Conservation (phyloP, 345 rosid species). For the Brassica carinata region DNA sequence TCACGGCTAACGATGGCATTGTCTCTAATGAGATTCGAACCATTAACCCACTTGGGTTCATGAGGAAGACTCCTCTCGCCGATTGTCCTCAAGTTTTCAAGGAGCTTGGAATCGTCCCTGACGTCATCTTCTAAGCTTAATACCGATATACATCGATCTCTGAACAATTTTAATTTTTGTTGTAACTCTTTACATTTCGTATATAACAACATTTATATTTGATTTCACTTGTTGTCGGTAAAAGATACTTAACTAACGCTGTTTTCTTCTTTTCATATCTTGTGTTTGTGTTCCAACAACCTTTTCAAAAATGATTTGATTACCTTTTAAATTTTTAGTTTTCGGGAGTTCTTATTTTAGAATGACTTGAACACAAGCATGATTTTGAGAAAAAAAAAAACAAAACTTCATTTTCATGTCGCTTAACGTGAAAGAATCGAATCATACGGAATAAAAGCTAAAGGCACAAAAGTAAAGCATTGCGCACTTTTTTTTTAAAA, state of each 20-base stretch:
- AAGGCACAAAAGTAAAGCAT: no score
- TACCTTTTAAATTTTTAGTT: background rate
- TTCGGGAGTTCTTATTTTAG: background rate
- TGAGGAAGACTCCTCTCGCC: constrained; percentile 48
- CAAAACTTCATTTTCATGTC: background rate
- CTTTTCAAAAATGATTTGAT: constrained; percentile 16
- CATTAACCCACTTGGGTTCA: constrained; percentile 69
- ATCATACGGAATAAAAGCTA: background rate
- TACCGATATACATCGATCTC: background rate
- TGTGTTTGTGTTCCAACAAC: constrained; percentile 8
- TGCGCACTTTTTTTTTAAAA: no score
- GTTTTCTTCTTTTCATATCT: background rate
- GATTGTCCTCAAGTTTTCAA: constrained; percentile 51
- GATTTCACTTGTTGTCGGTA: constrained; percentile 8
- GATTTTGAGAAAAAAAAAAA: background rate
- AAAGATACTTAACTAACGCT: constrained; percentile 20
- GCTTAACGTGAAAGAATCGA: background rate
- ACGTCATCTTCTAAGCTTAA: constrained; percentile 30
- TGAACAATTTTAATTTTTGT: background rate
- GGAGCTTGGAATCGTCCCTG: constrained; percentile 58
- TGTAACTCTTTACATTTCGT: background rate
- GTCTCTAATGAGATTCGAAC: constrained; percentile 41
- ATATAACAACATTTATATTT: constrained; percentile 5
- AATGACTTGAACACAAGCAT: background rate
- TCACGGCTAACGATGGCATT: constrained; percentile 57